Percentiles rank a stretch among this genome's conserved stretches.
phyloP scores from a whole-genome alignment of 352 stramenopile genomes.

The Globisporangium paroecandrum region DNA sequence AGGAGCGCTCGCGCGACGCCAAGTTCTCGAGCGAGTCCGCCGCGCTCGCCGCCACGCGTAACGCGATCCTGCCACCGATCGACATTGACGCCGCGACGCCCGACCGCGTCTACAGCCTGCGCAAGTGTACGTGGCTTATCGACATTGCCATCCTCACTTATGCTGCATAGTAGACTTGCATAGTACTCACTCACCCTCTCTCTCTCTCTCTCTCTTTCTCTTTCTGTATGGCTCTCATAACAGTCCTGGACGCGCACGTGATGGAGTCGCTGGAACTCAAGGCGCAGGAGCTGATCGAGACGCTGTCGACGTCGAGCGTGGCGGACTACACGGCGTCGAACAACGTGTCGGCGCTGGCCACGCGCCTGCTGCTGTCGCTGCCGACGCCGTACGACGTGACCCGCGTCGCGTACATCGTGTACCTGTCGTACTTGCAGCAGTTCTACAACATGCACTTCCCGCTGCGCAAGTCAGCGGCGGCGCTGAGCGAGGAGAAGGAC shows the following conservation, averaged over 20 bases:
- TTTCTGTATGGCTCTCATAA: neutral
- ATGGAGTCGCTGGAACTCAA: constrained; percentile 80
- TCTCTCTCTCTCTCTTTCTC: neutral
- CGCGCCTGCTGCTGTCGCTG: constrained; percentile 65
- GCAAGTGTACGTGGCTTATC: constrained; percentile 54
- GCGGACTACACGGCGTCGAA: constrained; percentile 50
- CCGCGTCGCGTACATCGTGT: constrained; percentile 69
- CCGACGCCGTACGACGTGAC: constrained; percentile 65
- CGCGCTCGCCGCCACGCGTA: constrained; percentile 52
- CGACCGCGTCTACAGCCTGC: constrained; percentile 75
- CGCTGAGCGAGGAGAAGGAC: constrained; percentile 72
- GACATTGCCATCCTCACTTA: neutral
- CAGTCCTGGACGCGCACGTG: constrained; percentile 62
- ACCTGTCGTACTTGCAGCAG: constrained; percentile 69
- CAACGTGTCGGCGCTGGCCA: constrained; percentile 45
- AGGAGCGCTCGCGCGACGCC: constrained; percentile 48
- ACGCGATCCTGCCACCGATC: constrained; percentile 61
- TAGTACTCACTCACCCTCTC: neutral
- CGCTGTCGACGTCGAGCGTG: constrained; percentile 48
- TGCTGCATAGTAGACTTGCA: neutral
- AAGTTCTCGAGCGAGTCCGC: constrained; percentile 52
- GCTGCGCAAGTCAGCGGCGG: constrained; percentile 55
- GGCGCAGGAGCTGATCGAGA: constrained; percentile 68
- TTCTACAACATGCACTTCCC: constrained; percentile 64
- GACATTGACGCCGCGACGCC: constrained; percentile 72